A percentile compares a stretch with the other conserved stretches of the same genome.
Evolutionary conservation across 495 filamentous ascomycete genomes (phyloP).

Genomic region (Mycothermus thermophilus): DNA sequence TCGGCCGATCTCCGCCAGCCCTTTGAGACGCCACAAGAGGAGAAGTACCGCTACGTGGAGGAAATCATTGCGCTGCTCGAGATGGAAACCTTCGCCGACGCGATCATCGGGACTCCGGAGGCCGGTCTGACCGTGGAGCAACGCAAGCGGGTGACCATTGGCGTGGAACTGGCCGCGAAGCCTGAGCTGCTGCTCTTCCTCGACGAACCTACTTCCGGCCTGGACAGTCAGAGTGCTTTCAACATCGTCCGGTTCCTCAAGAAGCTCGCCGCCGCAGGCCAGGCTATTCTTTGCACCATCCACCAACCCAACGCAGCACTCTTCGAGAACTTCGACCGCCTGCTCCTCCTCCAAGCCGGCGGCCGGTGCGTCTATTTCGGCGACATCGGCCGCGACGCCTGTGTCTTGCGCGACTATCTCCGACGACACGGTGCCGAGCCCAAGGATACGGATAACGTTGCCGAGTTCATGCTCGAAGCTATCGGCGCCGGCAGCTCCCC

Average conservation of each 20-base stretch:
- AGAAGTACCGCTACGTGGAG: constrained; percentile 77
- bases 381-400: constrained; percentile 36
- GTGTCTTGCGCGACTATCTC: constrained; percentile 32
- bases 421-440: constrained; percentile 41
- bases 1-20: constrained; percentile 72
- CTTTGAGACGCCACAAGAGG: constrained; percentile 46
- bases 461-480: constrained; percentile 80
- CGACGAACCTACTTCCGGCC: constrained; percentile 80
- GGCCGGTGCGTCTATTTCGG: constrained; percentile 68
- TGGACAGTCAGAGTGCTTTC: constrained; percentile 75
- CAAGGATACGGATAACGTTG: constrained; percentile 52
- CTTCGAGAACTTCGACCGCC: constrained; percentile 65
- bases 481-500: constrained; percentile 67
- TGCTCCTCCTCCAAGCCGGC: constrained; percentile 54
- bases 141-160: constrained; percentile 81
- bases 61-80: constrained; percentile 67
- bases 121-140: constrained; percentile 82
- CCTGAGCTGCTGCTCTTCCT: constrained; percentile 77
- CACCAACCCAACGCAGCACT: constrained; percentile 80
- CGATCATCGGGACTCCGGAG: constrained; percentile 65
- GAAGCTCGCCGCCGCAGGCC: constrained; percentile 68
- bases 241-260: constrained; percentile 80
- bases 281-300: constrained; percentile 85
- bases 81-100: constrained; percentile 72
- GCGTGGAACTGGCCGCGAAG: constrained; percentile 75